Evolutionary conservation across 1,139 yeast species (phyloP).

Genomic region (Pichiaceae sp.): DNA sequence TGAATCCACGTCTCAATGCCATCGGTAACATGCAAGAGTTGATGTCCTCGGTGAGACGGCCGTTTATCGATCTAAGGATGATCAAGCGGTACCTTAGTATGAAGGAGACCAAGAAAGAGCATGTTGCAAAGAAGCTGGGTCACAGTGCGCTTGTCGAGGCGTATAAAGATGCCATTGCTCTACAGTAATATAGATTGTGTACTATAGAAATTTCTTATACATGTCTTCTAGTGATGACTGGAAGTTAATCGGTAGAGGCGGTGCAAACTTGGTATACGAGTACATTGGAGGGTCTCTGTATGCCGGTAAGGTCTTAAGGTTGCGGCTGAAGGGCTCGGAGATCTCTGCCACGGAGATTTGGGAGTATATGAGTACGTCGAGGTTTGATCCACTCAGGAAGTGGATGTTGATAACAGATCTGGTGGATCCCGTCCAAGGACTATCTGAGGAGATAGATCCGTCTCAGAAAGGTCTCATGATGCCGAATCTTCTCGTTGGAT

Average conservation of each 20-base stretch:
- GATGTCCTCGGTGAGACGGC: conserved; percentile 22
- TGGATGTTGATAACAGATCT: conserved; percentile 12
- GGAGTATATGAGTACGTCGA: conserved; percentile 7
- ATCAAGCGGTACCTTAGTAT: conserved; percentile 44
- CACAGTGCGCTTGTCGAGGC: conserved; percentile 48
- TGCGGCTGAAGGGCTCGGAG: conserved; percentile 12
- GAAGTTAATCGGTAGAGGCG: conserved; percentile 17
- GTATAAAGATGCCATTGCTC: conserved; percentile 54
- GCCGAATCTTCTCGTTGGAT: conserved; percentile 12
- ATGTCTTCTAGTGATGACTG: conserved; percentile 8
- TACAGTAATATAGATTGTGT: conserved; percentile 12
- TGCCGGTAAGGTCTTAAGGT: conserved; percentile 14
- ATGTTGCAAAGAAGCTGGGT: conserved; percentile 49
- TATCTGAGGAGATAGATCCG: conserved; percentile 3
- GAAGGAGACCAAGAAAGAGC: conserved; percentile 48
- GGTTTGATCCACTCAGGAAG: conserved; percentile 8
- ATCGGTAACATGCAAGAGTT: conserved; percentile 35
- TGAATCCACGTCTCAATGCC: conserved; percentile 72
- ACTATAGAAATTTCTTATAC: neutral
- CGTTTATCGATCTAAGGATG: conserved; percentile 50
- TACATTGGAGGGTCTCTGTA: conserved; percentile 11
- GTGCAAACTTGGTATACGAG: conserved; percentile 20
- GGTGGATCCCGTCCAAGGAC: conserved; percentile 1
- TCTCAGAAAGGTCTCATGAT: conserved; percentile 16
- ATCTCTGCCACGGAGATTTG: conserved; percentile 13